A percentile compares a stretch with the other conserved stretches of the same genome.
Evolutionary conservation across 2,329 filamentous ascomycete species (phyloP).

Genomic region (Plenodomus tracheiphilus): DNA sequence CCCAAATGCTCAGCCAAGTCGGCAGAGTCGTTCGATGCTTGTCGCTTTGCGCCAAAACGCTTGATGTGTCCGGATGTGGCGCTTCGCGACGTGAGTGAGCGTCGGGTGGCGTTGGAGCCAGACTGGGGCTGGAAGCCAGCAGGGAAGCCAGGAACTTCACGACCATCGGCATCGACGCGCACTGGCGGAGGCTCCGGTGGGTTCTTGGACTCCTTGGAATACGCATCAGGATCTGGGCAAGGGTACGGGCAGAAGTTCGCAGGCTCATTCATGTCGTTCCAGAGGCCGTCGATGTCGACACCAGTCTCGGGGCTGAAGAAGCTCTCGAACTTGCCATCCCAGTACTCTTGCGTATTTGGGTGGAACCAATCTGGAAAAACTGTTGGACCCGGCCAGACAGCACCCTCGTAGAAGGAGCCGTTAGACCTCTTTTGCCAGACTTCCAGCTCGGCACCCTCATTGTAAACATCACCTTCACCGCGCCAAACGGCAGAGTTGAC

Average conservation of each 20-base stretch:
- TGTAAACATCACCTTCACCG: constrained; percentile 57
- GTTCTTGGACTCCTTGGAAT: constrained; percentile 50
- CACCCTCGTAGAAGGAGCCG: constrained; percentile 61
- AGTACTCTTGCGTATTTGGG: constrained; percentile 64
- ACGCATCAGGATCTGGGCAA: constrained; percentile 53
- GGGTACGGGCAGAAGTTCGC: constrained; percentile 41
- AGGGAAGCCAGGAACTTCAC: constrained; percentile 70
- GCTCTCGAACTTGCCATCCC: constrained; percentile 66
- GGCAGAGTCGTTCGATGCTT: constrained; percentile 41
- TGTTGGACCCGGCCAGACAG: constrained; percentile 76
- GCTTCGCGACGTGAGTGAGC: constrained; percentile 10
- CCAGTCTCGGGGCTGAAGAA: constrained; percentile 69
- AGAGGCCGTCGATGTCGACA: constrained; percentile 75
- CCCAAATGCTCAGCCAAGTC: constrained; percentile 49
- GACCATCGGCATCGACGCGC: constrained; percentile 58
- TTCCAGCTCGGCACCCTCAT: constrained; percentile 61
- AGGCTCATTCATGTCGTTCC: constrained; percentile 51
- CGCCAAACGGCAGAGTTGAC: constrained; percentile 69
- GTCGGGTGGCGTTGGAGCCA: constrained; percentile 16
- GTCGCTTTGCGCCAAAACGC: constrained; percentile 6
- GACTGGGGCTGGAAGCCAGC: constrained; percentile 64
- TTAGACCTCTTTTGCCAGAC: constrained; percentile 59
- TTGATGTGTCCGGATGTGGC: constrained; percentile 6
- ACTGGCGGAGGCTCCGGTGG: constrained; percentile 68
- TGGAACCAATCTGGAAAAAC: constrained; percentile 80